Evolutionary conservation across 2,329 filamentous ascomycete species (phyloP).

Genomic region (Lasiodiplodia sp.): DNA sequence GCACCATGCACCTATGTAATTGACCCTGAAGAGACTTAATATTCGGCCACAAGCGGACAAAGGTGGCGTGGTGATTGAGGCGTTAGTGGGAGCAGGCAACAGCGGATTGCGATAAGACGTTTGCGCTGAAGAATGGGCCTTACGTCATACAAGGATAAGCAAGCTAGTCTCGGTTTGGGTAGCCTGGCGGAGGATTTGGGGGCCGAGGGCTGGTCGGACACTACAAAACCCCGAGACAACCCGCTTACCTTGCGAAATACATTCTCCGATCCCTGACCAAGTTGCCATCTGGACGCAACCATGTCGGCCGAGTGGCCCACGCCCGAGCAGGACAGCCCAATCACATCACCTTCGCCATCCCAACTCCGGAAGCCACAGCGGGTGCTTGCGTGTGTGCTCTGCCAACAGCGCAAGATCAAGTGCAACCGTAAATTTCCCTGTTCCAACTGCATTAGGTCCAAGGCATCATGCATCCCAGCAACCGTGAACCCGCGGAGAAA

Average conservation of each 20-base stretch:
- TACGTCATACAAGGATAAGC: background rate
- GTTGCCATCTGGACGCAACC: background rate
- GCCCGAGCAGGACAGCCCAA: background rate
- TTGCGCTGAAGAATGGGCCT: background rate
- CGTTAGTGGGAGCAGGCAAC: too few species aligned
- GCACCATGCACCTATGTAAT: too few species aligned
- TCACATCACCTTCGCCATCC: background rate
- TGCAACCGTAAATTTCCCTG: slow-evolving; percentile 78
- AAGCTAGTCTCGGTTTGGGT: background rate
- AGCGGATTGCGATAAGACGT: background rate
- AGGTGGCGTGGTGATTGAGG: too few species aligned
- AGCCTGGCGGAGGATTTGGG: background rate
- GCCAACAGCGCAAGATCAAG: slow-evolving; percentile 78
- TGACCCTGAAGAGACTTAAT: too few species aligned
- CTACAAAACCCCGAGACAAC: slow-evolving; percentile 5
- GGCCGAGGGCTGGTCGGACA: background rate
- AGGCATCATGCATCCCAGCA: slow-evolving; percentile 62
- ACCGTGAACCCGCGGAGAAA: slow-evolving; percentile 61
- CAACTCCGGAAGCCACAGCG: slow-evolving; percentile 42
- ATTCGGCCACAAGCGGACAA: too few species aligned
- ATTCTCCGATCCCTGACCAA: background rate
- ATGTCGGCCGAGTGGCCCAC: background rate
- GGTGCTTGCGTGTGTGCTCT: slow-evolving; percentile 70
- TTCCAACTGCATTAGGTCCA: slow-evolving; percentile 70
- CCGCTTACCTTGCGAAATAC: background rate